Conservation (phyloP, 768 basidiomycete genomes). For the Lentinula guzmanii region DNA sequence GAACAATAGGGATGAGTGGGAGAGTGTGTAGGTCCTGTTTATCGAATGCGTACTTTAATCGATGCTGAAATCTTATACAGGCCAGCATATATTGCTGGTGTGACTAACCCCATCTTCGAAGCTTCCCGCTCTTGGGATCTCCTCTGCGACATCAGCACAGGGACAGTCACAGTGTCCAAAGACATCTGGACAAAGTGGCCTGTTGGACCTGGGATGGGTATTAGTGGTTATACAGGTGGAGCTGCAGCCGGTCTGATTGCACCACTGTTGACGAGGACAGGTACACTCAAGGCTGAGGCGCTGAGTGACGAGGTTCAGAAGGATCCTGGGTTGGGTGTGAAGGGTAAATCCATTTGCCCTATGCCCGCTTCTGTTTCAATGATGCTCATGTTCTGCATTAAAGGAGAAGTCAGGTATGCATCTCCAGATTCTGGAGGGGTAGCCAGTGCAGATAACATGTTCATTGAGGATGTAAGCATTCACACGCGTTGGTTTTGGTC, state of each 20-base stretch:
- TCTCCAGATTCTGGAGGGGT: constrained; percentile 17
- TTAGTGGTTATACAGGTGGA: constrained; percentile 16
- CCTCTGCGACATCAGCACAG: constrained; percentile 84
- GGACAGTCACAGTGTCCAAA: constrained; percentile 81
- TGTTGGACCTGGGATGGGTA: constrained; percentile 30
- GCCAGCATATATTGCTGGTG: constrained; percentile 92
- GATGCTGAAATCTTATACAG: constrained; percentile 27
- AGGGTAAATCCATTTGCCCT: constrained; percentile 37
- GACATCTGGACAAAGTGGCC: constrained; percentile 67
- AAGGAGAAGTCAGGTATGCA: neutral
- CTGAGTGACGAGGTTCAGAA: constrained; percentile 63
- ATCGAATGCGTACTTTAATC: neutral
- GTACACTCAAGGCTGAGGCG: constrained; percentile 59
- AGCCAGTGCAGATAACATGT: constrained; percentile 67
- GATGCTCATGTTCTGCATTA: neutral
- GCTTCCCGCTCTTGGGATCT: constrained; percentile 86
- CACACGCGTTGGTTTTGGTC: neutral
- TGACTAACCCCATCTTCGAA: constrained; percentile 96
- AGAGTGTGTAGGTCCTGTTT: constrained; percentile 61
- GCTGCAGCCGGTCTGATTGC: constrained; percentile 8
- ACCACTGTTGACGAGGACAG: constrained; percentile 48
- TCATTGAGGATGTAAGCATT: constrained; percentile 86
- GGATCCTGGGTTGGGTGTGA: constrained; percentile 44
- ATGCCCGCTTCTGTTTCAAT: constrained; percentile 13
- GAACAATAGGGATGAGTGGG: constrained; percentile 83